Base-by-base conservation (phyloP, 805 yeast genomes). In the Metahyphopichia silvanorum region DNA sequence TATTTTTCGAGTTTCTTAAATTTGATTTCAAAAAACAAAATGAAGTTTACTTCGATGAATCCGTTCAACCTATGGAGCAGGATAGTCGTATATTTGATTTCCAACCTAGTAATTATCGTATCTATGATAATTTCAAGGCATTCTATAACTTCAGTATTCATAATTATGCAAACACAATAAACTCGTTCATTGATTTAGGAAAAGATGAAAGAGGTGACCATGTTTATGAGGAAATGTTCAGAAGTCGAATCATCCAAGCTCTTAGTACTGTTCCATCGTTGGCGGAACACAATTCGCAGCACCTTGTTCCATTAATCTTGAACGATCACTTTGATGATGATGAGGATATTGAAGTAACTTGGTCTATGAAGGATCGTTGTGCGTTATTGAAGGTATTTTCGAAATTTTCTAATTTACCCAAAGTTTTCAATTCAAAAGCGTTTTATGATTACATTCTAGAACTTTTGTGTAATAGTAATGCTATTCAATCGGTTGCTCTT, bases 401-500 rank as follows among this genome's bases (percentile, higher is more conserved):
- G 3, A 69, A 70, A 32, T 84, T 91, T 60, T 77, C 70, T 27
- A 77, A 77, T 34, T 73, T 88, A 39, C 74, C 71, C 32, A 67
- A 67, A n/a, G 59, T 80, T 12, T 57, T 68, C 27, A 66, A 71
- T 12, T 63, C 79, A 16, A 75, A 70, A 1, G 73, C 71, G 15
- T 71, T 93, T 4, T 71, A 69, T 38, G 57, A 61, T 1, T 69
- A 76, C 30, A 56, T 83, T 28, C 55, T 84, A 32, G 58, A 62
- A 16, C 63, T 83, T 28, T 57, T 93, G 25, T 74, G 86, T 5
- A 78, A 81, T 51, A 75, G 78, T 45, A 73, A 69, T 28, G 76
- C 74, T 6, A 69, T 82, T 1, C 97, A 91, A 57, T 78, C 76
- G 40, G 55, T 77, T 20, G 93, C 96, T 0, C 64, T 93, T 29